Conservation (phyloP, 1,139 yeast genomes). For the Saccharomyces pastorianus region DNA sequence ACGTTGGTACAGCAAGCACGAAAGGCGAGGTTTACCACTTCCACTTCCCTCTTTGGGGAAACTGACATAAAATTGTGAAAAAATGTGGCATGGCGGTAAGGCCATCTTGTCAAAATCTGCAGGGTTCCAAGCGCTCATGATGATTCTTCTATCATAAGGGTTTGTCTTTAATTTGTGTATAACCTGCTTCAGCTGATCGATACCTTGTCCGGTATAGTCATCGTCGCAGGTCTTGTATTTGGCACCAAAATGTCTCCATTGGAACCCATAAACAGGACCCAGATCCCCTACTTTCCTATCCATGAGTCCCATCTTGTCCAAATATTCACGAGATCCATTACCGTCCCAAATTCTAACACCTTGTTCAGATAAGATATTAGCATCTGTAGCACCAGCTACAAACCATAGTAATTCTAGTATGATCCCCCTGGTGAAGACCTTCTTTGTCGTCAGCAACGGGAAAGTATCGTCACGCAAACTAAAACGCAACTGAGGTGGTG, state of each 20-base stretch:
- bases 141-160: slow-evolving; percentile 91
- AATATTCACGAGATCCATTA: slow-evolving; percentile 85
- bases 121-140: slow-evolving; percentile 97
- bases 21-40: slow-evolving; percentile 51
- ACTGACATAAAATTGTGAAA: slow-evolving; percentile 88
- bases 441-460: slow-evolving; percentile 88
- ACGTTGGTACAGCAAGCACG: slow-evolving; percentile 87
- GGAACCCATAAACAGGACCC: slow-evolving; percentile 98
- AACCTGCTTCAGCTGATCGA: slow-evolving; percentile 77
- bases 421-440: slow-evolving; percentile 83
- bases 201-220: slow-evolving; percentile 81
- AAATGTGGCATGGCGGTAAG: slow-evolving; percentile 95
- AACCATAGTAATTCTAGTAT: slow-evolving; percentile 91
- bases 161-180: slow-evolving; percentile 72
- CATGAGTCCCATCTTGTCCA: slow-evolving; percentile 72
- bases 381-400: slow-evolving; percentile 82
- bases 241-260: slow-evolving; percentile 99
- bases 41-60: slow-evolving; percentile 45
- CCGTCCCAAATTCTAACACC: slow-evolving; percentile 98
- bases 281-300: slow-evolving; percentile 86
- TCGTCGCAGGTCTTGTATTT: slow-evolving; percentile 76
- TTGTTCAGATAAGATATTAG: slow-evolving; percentile 62
- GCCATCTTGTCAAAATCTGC: slow-evolving; percentile 93
- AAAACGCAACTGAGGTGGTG: slow-evolving; percentile 92
- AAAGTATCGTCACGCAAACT: slow-evolving; percentile 61